These are phyloP conservation scores for Colletotrichum sp. DNA, from an alignment of 2,329 filamentous ascomycete species.

Conservation along the genomic window DNA sequence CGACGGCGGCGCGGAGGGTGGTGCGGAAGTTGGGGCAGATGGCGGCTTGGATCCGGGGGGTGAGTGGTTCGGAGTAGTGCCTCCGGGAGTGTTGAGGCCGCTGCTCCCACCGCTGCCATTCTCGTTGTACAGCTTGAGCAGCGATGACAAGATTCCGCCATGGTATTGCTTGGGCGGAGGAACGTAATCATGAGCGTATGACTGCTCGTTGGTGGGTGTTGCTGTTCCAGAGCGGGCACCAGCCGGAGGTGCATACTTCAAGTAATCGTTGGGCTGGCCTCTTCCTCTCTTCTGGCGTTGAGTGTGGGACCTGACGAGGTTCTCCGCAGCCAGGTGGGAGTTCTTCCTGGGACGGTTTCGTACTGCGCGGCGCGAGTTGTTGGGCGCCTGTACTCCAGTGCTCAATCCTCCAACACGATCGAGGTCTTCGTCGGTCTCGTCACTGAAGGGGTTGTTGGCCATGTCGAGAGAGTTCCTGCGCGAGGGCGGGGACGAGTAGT, in stretches of 20 bases:
- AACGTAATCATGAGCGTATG: conserved; percentile 62
- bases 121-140: conserved; percentile 73
- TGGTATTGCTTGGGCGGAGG: conserved; percentile 72
- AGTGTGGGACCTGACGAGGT: conserved; percentile 38
- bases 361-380: neutral
- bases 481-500: conserved; percentile 36
- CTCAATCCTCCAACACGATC: neutral
- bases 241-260: conserved; percentile 28
- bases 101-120: conserved; percentile 38
- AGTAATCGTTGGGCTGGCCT: conserved; percentile 27
- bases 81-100: conserved; percentile 45
- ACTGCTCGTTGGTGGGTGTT: conserved; percentile 49
- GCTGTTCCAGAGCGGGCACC: conserved; percentile 37
- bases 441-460: neutral
- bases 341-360: conserved; percentile 17
- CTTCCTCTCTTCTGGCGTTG: conserved; percentile 28
- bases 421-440: conserved; percentile 5
- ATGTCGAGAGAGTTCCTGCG: conserved; percentile 9
- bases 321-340: conserved; percentile 32
- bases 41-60: conserved; percentile 44
- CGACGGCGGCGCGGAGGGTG: conserved; percentile 9
- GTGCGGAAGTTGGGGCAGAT: conserved; percentile 43
- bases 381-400: neutral
- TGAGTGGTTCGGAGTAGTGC: conserved; percentile 43
- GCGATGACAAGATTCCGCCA: conserved; percentile 73